These are phyloP conservation scores for Arachnopeziza araneosa DNA, from an alignment of 2,329 filamentous ascomycete genomes.

Conservation along the genomic window DNA sequence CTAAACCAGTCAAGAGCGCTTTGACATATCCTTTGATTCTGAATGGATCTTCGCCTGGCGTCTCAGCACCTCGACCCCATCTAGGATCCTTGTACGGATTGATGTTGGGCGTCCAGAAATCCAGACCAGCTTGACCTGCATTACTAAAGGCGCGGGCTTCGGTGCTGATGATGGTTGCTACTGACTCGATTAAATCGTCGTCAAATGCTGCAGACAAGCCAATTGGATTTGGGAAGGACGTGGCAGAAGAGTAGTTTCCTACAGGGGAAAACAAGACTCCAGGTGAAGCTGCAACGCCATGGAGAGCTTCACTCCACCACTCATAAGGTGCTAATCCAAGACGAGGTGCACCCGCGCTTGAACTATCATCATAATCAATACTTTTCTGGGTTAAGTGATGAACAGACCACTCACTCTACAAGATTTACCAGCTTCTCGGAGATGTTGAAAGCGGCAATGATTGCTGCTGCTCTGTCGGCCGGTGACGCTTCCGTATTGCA, in stretches of 20 bases:
- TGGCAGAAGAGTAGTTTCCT: conserved; percentile 53
- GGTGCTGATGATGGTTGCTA: conserved; percentile 50
- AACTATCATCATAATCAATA: conserved; percentile 1
- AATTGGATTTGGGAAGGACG: conserved; percentile 61
- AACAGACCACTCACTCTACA: conserved; percentile 6
- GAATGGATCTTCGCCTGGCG: conserved; percentile 51
- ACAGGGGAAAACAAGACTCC: conserved; percentile 49
- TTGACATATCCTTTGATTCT: conserved; percentile 46
- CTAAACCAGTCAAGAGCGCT: conserved; percentile 47
- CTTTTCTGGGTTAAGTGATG: no score
- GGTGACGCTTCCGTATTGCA: conserved; percentile 6
- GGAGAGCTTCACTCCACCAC: conserved; percentile 58
- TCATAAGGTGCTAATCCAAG: conserved; percentile 40
- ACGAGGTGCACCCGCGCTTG: conserved; percentile 13
- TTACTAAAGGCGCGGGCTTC: conserved; percentile 64
- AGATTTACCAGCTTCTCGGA: conserved; percentile 11
- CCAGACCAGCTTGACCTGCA: conserved; percentile 45
- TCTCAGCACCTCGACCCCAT: conserved; percentile 58
- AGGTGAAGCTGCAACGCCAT: conserved; percentile 49
- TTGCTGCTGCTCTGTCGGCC: conserved; percentile 1
- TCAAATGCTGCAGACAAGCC: conserved; percentile 58
- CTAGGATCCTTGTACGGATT: conserved; percentile 59
- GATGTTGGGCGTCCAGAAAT: conserved; percentile 64
- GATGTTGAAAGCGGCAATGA: conserved; percentile 4
- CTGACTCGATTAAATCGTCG: conserved; percentile 51